These are phyloP conservation scores for Globisporangium recalcitrans DNA, from an alignment of 352 stramenopile species.

Conservation along the genomic window DNA sequence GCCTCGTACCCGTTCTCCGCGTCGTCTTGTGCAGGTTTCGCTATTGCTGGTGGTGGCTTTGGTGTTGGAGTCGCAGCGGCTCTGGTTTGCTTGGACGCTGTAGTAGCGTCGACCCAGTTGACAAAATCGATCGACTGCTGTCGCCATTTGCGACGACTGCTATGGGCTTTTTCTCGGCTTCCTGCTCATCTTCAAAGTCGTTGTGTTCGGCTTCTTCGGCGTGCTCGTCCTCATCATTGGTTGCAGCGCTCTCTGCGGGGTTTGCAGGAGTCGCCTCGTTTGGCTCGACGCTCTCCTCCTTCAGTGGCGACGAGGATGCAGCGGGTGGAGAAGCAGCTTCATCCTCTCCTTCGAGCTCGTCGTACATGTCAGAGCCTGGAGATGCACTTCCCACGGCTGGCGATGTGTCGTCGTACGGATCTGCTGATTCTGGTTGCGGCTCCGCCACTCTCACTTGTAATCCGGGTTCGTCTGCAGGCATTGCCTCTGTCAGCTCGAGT, in stretches of 20 bases:
- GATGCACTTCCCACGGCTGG: neutral
- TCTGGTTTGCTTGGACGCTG: neutral
- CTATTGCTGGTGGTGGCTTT: neutral
- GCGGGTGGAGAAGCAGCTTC: neutral
- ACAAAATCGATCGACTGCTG: constrained; percentile 4
- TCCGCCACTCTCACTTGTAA: neutral
- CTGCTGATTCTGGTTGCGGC: neutral
- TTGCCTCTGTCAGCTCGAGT: neutral
- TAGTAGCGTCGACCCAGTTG: constrained; percentile 13
- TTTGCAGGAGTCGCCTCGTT: neutral
- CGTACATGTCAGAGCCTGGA: constrained; percentile 5
- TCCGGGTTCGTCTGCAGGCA: neutral
- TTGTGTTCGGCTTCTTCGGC: constrained; percentile 43
- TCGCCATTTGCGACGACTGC: neutral
- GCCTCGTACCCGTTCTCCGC: constrained; percentile 25
- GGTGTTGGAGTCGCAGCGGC: neutral
- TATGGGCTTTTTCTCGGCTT: neutral
- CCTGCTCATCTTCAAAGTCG: constrained; percentile 29
- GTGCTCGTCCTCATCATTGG: constrained; percentile 24
- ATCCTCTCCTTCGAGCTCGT: constrained; percentile 13
- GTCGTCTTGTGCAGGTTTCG: constrained; percentile 9
- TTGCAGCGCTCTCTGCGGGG: neutral
- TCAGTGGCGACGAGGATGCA: neutral
- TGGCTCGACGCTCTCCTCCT: neutral
- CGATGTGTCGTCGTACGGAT: constrained; percentile 1